Evolutionary conservation across 2,329 filamentous ascomycete species (phyloP).

Genomic region (Ambrosiella xylebori): DNA sequence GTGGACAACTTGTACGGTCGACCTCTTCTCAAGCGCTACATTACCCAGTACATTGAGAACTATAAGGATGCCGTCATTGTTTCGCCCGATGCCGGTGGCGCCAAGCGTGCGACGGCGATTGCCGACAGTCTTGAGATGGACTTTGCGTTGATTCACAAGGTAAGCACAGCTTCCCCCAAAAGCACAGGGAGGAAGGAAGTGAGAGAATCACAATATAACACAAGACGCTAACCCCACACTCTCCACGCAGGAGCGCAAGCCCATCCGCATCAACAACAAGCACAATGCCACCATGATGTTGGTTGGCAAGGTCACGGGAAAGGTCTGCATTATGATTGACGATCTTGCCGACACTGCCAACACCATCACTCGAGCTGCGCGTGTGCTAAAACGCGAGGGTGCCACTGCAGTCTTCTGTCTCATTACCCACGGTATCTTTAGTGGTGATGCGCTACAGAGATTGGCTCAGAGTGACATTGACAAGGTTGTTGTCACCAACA

Average conservation of each 20-base stretch:
- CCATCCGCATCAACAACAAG: slow-evolving; percentile 70
- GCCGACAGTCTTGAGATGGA: slow-evolving; percentile 86
- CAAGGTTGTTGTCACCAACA: slow-evolving; percentile 90
- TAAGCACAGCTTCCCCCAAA: slow-evolving; percentile 22
- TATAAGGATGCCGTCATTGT: slow-evolving; percentile 81
- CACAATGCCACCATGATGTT: slow-evolving; percentile 94
- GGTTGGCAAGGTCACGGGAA: slow-evolving; percentile 67
- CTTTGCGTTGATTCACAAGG: slow-evolving; percentile 97
- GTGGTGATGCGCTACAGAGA: slow-evolving; percentile 81
- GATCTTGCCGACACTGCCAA: slow-evolving; percentile 93
- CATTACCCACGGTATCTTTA: slow-evolving; percentile 87
- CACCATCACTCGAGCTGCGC: slow-evolving; percentile 89
- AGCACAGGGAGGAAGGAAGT: too few relatives aligned
- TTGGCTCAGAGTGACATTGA: slow-evolving; percentile 89
- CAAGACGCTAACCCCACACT: neutral
- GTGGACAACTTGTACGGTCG: slow-evolving; percentile 93
- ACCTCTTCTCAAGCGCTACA: slow-evolving; percentile 52
- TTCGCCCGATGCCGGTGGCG: slow-evolving; percentile 88
- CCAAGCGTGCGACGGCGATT: slow-evolving; percentile 89
- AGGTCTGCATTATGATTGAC: slow-evolving; percentile 79
- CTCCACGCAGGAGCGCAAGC: slow-evolving; percentile 56
- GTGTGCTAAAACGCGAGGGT: slow-evolving; percentile 89
- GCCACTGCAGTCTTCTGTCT: slow-evolving; percentile 83
- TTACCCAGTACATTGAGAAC: slow-evolving; percentile 67
- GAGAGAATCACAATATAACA: neutral